Percentiles rank a stretch among this genome's conserved stretches.
These are phyloP conservation scores for Breynia disticha DNA, from an alignment of 441 rosid genomes.

Conservation along the genomic window DNA sequence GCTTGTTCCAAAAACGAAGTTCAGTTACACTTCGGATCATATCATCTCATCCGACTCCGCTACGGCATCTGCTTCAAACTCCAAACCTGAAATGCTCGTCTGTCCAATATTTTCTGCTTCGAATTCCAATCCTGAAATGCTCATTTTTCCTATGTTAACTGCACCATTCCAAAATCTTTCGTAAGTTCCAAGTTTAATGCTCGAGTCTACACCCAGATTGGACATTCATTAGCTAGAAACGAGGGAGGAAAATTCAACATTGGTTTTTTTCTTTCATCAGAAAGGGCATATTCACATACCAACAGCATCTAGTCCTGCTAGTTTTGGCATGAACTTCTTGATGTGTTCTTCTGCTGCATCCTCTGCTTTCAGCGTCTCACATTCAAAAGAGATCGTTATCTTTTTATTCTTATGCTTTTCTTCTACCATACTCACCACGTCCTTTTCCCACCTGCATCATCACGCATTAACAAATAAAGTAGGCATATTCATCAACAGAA, in stretches of 20 bases:
- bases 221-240: neutral
- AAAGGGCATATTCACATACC: conserved; percentile 31
- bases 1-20: too few species aligned
- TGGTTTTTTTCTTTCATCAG: neutral
- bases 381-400: conserved; percentile 58
- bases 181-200: too few species aligned
- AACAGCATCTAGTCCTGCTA: conserved; percentile 76
- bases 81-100: conserved; percentile 65
- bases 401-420: conserved; percentile 52
- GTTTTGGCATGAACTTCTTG: conserved; percentile 73
- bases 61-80: conserved; percentile 53
- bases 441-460: conserved; percentile 70
- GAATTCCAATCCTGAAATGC: conserved; percentile 52
- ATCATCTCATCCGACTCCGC: conserved; percentile 12
- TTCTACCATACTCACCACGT: conserved; percentile 66
- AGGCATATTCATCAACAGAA: neutral
- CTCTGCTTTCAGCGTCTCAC: conserved; percentile 88
- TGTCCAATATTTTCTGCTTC: conserved; percentile 75
- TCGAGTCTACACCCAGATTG: neutral
- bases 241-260: neutral
- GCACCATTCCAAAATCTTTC: conserved; percentile 20
- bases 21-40: neutral
- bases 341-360: conserved; percentile 88
- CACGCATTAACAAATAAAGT: neutral
- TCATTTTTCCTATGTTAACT: conserved; percentile 86